A percentile compares a stretch with the other conserved stretches of the same genome.
Conservation (phyloP, 441 rosid genomes). For the Populus hybrid region DNA sequence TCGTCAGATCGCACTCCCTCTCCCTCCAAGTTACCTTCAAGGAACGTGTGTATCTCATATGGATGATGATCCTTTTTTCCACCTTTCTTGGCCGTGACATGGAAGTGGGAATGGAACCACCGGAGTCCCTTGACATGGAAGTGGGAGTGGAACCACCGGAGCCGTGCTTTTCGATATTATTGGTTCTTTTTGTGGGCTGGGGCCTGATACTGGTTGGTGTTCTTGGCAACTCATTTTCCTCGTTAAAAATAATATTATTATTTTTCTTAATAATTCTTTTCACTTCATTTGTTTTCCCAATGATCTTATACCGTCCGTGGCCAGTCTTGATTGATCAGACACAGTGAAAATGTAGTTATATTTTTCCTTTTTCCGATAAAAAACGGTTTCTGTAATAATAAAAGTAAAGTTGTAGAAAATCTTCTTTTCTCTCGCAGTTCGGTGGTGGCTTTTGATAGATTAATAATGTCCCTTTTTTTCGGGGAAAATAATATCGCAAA, state of each 20-base stretch:
- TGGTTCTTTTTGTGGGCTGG: neutral
- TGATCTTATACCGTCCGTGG: neutral
- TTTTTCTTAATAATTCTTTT: no score
- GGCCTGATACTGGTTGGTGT: neutral
- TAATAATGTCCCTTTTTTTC: no score
- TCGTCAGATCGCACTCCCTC: neutral
- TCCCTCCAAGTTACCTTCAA: slow-evolving; percentile 18
- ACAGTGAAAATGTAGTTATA: neutral
- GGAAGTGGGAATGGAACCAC: neutral
- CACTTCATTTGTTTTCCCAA: neutral
- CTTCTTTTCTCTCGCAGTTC: no score
- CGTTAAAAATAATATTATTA: no score
- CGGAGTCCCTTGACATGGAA: no score
- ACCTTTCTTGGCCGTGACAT: neutral
- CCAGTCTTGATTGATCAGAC: neutral
- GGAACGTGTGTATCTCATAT: slow-evolving; percentile 12
- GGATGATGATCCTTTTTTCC: neutral
- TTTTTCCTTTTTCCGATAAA: no score
- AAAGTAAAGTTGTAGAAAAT: no score
- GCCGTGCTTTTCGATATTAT: neutral
- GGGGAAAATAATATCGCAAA: no score
- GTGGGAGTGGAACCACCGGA: neutral
- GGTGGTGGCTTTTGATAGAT: no score
- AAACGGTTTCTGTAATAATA: no score
- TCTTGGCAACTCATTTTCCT: neutral